Evolutionary conservation across 768 basidiomycete genomes (phyloP), one percentile per base, ranked within the genome.

Genomic region (Kwoniella shandongensis): DNA sequence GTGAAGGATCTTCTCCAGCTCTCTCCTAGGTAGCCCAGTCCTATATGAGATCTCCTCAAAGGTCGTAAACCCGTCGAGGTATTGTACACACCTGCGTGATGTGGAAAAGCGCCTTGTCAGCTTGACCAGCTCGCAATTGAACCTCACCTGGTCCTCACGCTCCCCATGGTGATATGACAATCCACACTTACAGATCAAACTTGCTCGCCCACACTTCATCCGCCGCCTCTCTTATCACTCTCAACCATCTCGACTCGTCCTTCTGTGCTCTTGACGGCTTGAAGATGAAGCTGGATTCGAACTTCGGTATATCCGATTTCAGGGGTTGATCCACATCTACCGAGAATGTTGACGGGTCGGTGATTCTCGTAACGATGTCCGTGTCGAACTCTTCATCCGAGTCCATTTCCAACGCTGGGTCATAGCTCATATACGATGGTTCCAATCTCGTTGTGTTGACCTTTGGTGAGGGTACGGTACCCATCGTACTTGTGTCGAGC

Each of bases 1-100:
- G 67, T 88, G 85, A 30, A 96, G 75, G 5, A 96, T 85, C 66
- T 87, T 86, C 15, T 90, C 82, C 57, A 98, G 79, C 65, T 93
- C 88, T 69, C 86, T 88, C 67, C 88, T 82, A 36, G 86, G 83
- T 56, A 97, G 87, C 50, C 88, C 88, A 0, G 91, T 89, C 36
- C 87, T 81, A 73, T 86, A 90, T n/a, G 93, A 80, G 56, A 97
- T 93, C 76, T 97, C 93, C 63, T 96, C 91, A 59, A 92, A 88
- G 0, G 89, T 89, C 49, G 82, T 86, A 75, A 86, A 88, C 12
- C 94, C 94, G 66, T 98, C 91, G 67, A 97, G 91, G 72, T 91
- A 96, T 66, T 89, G 88, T 58, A 89, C 88, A 49, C 94, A 88
- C 59, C 91, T 93, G 72, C 5, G 26, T 20, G 18, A n/a, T 22